These are phyloP conservation scores for Astrephomene gubernaculifera DNA, from an alignment of 139 green algal species.

Conservation along the genomic window DNA sequence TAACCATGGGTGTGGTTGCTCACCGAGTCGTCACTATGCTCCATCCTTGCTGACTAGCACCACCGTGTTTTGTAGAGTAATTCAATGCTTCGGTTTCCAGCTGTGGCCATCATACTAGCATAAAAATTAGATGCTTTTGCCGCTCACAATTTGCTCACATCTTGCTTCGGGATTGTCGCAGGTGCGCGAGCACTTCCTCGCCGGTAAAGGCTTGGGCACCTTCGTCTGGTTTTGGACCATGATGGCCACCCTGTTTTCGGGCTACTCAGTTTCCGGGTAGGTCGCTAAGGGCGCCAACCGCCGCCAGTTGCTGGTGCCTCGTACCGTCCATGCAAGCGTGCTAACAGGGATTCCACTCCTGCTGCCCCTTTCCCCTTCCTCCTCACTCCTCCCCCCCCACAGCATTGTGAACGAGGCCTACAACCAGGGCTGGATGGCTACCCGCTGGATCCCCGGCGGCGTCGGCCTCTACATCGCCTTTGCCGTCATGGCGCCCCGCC, in stretches of 20 bases:
- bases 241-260: slow-evolving; percentile 59
- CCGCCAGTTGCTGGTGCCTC: too few relatives aligned
- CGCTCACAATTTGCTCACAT: neutral
- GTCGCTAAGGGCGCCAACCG: too few relatives aligned
- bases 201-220: slow-evolving; percentile 43
- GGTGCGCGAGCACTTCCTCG: slow-evolving; percentile 61
- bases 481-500: slow-evolving; percentile 53
- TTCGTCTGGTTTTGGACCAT: slow-evolving; percentile 67
- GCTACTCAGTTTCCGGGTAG: slow-evolving; percentile 61
- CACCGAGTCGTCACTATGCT: too few relatives aligned
- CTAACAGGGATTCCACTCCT: too few relatives aligned
- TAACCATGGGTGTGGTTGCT: too few relatives aligned
- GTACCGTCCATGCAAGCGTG: too few relatives aligned
- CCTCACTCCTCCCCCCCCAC: neutral
- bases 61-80: neutral
- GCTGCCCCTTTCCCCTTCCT: neutral
- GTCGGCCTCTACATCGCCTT: slow-evolving; percentile 61
- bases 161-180: neutral
- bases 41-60: too few relatives aligned
- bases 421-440: slow-evolving; percentile 51
- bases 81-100: neutral
- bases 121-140: neutral
- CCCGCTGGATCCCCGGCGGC: slow-evolving; percentile 60
- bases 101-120: neutral
- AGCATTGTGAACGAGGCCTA: slow-evolving; percentile 65